Base-by-base conservation (phyloP, 768 basidiomycete genomes). In the Naganishia vishniacii region DNA sequence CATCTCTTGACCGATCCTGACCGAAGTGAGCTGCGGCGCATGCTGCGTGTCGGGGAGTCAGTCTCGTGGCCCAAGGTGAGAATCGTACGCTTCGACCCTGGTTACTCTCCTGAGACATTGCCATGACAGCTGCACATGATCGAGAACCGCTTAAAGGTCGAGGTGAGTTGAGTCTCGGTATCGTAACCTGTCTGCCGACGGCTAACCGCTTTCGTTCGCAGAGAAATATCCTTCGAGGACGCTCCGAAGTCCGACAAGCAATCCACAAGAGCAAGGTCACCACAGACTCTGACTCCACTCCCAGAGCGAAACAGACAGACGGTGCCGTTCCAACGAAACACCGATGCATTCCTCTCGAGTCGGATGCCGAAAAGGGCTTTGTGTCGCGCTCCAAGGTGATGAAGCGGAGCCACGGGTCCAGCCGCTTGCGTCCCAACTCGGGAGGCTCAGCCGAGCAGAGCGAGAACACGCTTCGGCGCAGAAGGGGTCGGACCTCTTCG, bases 11-110 rank as follows among this genome's bases (percentile, higher is more conserved):
- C 85, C 29, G 92, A 95, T 75, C 92, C 92, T 0, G 84, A 89
- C 75, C 83, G 83, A 7, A 72, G 78, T 8, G 90, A 97, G 75
- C 80, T 99, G 60, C 85, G 83, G 65, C 81, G 91, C 66, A 91
- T 97, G 90, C 83, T 95, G 65, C 80, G 80, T 61, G 88, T 91
- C 0, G 95, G 95, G 12, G 82, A 95, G 78, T 74, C 84, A 11
- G 94, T 91, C 29, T 89, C 95, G n/a, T 99, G 91, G 91, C 94
- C 95, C 0, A 97, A 94, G 80, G 89, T 94, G 68, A 63, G 80
- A 18, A 4, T 23, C 25, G 18, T n/a, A n/a, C 15, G 37, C 26
- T 25, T 7, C 11, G 8, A 34, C 11, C 7, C 42, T 16, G n/a
- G 20, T 7, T 51, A 18, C 6, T 31, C 37, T 23, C 20, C 40